Conservation (phyloP, 371 early-diverging fungal species). For the Dichotomocladium elegans region DNA sequence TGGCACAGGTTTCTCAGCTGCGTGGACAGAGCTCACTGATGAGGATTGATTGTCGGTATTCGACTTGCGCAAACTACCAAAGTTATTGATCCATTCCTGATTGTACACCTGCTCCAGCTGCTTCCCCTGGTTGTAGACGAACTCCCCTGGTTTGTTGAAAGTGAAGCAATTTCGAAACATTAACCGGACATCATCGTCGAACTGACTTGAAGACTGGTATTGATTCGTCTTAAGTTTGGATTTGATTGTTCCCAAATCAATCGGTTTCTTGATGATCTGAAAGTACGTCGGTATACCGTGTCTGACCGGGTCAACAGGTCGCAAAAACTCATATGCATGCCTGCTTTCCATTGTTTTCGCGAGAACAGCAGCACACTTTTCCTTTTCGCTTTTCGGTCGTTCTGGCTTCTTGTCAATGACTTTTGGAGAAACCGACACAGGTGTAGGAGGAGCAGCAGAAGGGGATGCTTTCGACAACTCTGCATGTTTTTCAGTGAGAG, state of each 20-base stretch:
- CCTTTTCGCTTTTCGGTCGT: constrained; percentile 15
- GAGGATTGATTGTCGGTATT: too few species aligned
- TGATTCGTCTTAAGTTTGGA: constrained; percentile 53
- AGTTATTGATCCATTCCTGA: constrained; percentile 41
- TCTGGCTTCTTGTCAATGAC: constrained; percentile 5
- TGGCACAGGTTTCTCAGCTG: neutral
- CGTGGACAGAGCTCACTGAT: too few species aligned
- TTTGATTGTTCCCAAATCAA: constrained; percentile 96
- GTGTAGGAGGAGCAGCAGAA: neutral
- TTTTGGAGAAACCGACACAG: neutral
- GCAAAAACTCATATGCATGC: constrained; percentile 39
- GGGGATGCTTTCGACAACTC: neutral
- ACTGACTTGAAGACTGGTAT: constrained; percentile 39
- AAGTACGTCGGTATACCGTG: constrained; percentile 65
- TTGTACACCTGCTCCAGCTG: constrained; percentile 60
- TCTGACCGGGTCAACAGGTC: constrained; percentile 46
- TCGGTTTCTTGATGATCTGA: constrained; percentile 88
- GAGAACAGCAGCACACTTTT: constrained; percentile 27
- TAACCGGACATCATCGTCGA: constrained; percentile 48
- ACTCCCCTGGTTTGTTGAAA: constrained; percentile 80
- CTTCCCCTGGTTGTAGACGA: constrained; percentile 70
- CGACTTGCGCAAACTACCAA: constrained; percentile 26
- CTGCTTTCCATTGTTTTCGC: constrained; percentile 26
- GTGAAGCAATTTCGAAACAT: constrained; percentile 52
- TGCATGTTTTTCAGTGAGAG: too few species aligned